Conservation (phyloP, 2,329 filamentous ascomycete genomes). For the Ramularia collo-cygni region DNA sequence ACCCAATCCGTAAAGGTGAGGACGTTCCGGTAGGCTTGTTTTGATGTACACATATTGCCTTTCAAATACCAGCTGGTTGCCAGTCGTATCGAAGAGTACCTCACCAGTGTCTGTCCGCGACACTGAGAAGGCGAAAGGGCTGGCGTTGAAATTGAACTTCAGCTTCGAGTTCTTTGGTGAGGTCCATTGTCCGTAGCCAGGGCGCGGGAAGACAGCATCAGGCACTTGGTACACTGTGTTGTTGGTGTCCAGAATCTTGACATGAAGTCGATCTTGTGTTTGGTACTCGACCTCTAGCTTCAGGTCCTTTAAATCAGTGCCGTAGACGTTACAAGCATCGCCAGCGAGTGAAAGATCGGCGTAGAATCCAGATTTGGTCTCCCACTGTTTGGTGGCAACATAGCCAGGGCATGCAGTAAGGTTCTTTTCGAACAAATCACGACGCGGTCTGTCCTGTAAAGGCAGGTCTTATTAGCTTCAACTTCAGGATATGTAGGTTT, state of each 20-base stretch:
- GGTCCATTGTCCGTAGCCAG: too few relatives aligned
- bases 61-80: conserved; percentile 25
- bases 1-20: conserved; percentile 67
- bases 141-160: conserved; percentile 21
- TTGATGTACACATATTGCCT: conserved; percentile 52
- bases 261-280: too few relatives aligned
- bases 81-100: conserved; percentile 27
- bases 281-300: conserved; percentile 26
- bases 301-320: conserved; percentile 24
- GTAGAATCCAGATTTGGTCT: conserved; percentile 19
- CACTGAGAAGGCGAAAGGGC: conserved; percentile 26
- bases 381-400: conserved; percentile 23
- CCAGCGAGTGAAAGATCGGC: conserved; percentile 27
- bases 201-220: conserved; percentile 44
- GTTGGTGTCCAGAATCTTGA: conserved; percentile 56
- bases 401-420: conserved; percentile 24
- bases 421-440: too few relatives aligned
- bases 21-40: conserved; percentile 60
- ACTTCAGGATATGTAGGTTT: too few relatives aligned
- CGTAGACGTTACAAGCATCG: conserved; percentile 25
- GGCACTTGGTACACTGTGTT: conserved; percentile 68
- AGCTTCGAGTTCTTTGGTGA: conserved; percentile 21
- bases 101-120: conserved; percentile 21
- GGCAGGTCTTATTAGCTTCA: too few relatives aligned
- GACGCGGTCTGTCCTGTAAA: too few relatives aligned